phyloP scores from a whole-genome alignment of 2,329 filamentous ascomycete genomes.

The Ophiosphaerella korrae region DNA sequence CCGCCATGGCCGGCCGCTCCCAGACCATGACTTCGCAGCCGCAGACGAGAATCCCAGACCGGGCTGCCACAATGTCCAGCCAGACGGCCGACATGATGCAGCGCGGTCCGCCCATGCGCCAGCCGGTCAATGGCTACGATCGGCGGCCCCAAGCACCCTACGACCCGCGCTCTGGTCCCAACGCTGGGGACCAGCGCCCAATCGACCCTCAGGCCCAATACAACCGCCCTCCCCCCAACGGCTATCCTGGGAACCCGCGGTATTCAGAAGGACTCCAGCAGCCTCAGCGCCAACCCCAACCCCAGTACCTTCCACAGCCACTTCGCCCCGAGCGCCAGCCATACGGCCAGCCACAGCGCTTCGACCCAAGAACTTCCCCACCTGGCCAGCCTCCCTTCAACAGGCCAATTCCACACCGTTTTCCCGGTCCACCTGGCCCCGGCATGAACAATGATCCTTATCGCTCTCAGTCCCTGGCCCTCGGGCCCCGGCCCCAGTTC shows the following conservation, averaged over 20 bases:
- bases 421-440: conserved; percentile 61
- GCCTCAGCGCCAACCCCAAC: conserved; percentile 51
- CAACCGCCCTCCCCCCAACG: conserved; percentile 44
- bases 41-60: conserved; percentile 64
- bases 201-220: conserved; percentile 34
- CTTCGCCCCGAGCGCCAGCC: conserved; percentile 67
- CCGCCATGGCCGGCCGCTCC: conserved; percentile 74
- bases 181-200: conserved; percentile 34
- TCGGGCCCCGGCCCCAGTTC: conserved; percentile 72
- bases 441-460: conserved; percentile 85
- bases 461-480: conserved; percentile 90
- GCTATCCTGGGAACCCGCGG: conserved; percentile 45
- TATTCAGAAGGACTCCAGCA: conserved; percentile 41
- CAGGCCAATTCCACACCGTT: conserved; percentile 63
- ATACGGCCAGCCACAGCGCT: conserved; percentile 74
- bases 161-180: conserved; percentile 31
- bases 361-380: conserved; percentile 64
- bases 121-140: conserved; percentile 51
- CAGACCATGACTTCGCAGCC: conserved; percentile 92
- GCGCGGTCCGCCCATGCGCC: conserved; percentile 66
- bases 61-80: conserved; percentile 71
- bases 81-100: conserved; percentile 61
- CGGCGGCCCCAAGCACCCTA: conserved; percentile 39
- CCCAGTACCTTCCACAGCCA: conserved; percentile 65
- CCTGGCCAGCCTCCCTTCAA: conserved; percentile 55